Evolutionary conservation across 805 yeast genomes (phyloP).

Genomic region (Wickerhamiella slavikovae): DNA sequence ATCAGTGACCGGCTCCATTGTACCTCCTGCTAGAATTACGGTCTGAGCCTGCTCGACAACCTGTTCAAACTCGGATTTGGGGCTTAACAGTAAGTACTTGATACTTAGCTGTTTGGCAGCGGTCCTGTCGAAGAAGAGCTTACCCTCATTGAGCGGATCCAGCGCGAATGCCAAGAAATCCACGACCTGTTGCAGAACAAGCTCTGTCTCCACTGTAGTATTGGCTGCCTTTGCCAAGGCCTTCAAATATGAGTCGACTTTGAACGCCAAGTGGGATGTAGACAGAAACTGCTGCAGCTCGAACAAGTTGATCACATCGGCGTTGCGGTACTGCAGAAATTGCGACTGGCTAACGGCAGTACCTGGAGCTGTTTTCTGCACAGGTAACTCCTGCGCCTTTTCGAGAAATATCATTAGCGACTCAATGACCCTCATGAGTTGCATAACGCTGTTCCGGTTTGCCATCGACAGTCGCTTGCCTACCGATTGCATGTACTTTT

Average conservation of each 20-base stretch:
- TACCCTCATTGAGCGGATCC: slow-evolving; percentile 66
- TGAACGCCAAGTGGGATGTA: slow-evolving; percentile 60
- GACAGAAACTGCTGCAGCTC: slow-evolving; percentile 42
- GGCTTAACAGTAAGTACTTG: slow-evolving; percentile 61
- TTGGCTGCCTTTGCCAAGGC: background rate
- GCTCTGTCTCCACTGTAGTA: slow-evolving; percentile 15
- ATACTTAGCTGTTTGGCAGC: slow-evolving; percentile 18
- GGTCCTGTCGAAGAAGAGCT: slow-evolving; percentile 39
- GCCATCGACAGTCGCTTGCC: slow-evolving; percentile 43
- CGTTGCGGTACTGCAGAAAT: slow-evolving; percentile 37
- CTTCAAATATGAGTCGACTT: slow-evolving; percentile 52
- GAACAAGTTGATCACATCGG: slow-evolving; percentile 51
- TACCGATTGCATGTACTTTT: slow-evolving; percentile 37
- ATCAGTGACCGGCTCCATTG: slow-evolving; percentile 79
- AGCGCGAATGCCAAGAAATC: slow-evolving; percentile 43
- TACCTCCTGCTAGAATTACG: slow-evolving; percentile 79
- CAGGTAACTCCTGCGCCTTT: slow-evolving; percentile 8
- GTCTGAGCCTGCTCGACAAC: slow-evolving; percentile 45
- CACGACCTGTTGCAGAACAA: slow-evolving; percentile 43
- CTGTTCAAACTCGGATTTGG: slow-evolving; percentile 46
- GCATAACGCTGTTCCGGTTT: slow-evolving; percentile 48
- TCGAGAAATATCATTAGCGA: slow-evolving; percentile 29
- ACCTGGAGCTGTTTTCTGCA: slow-evolving; percentile 28
- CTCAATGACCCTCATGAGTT: slow-evolving; percentile 35
- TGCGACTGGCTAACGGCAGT: slow-evolving; percentile 28